phyloP scores from a whole-genome alignment of 768 basidiomycete genomes.

The Lactifluus rugatus region DNA sequence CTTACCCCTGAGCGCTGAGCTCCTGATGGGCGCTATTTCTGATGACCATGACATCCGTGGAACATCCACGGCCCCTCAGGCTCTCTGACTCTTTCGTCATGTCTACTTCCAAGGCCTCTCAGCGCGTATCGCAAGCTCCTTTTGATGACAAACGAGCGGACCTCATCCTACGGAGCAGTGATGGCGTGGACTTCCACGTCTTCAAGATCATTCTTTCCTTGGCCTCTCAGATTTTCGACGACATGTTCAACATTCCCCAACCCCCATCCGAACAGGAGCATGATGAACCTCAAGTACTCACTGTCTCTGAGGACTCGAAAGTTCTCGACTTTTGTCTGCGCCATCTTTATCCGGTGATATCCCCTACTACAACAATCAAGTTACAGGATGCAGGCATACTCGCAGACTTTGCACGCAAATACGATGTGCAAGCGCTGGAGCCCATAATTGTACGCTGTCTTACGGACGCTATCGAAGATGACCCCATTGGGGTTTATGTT shows the following conservation, averaged over 20 bases:
- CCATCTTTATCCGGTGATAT: constrained; percentile 6
- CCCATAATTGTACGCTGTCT: neutral
- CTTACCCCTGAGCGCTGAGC: no score
- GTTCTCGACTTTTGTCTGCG: constrained; percentile 8
- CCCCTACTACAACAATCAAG: neutral
- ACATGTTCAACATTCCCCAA: constrained; percentile 9
- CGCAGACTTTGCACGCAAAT: constrained; percentile 13
- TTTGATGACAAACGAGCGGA: constrained; percentile 7
- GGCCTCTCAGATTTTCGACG: constrained; percentile 2
- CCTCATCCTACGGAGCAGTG: constrained; percentile 2
- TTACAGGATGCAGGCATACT: neutral
- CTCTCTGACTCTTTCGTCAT: no score
- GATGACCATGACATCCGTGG: no score
- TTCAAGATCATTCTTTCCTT: constrained; percentile 11
- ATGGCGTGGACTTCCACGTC: constrained; percentile 10
- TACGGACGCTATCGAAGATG: neutral
- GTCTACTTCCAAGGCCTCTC: no score
- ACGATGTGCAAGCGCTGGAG: constrained; percentile 1
- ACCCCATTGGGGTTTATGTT: constrained; percentile 12
- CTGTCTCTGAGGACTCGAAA: constrained; percentile 1
- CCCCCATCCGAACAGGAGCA: neutral
- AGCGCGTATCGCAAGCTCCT: neutral
- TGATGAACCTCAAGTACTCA: neutral
- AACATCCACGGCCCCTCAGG: no score
- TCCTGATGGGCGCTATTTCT: no score